phyloP scores from a whole-genome alignment of 352 stramenopile species.

The Globisporangium ultimum region DNA sequence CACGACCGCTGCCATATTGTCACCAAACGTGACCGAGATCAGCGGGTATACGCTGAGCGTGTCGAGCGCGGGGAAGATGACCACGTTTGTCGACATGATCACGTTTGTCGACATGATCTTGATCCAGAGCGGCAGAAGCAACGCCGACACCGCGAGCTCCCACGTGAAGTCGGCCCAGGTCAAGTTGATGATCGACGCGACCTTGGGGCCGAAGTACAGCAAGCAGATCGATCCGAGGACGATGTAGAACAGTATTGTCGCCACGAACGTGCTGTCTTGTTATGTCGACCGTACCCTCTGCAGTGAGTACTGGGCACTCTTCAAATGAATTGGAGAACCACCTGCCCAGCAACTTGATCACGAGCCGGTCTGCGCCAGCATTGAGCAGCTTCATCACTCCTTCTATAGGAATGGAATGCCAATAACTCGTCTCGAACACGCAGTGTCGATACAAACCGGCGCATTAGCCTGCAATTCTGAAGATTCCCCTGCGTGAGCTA shows the following conservation, averaged over 20 bases:
- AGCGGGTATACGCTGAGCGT: slow-evolving; percentile 90
- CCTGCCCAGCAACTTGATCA: no score
- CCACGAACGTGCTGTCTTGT: slow-evolving; percentile 74
- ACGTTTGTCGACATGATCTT: slow-evolving; percentile 74
- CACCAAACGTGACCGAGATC: slow-evolving; percentile 88
- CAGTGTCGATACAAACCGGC: no score
- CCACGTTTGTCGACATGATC: no score
- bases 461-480: no score
- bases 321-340: no score
- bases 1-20: slow-evolving; percentile 81
- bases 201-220: slow-evolving; percentile 81
- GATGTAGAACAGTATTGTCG: slow-evolving; percentile 86
- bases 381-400: no score
- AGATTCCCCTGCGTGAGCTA: no score
- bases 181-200: slow-evolving; percentile 87
- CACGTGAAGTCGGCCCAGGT: slow-evolving; percentile 90
- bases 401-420: no score
- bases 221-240: slow-evolving; percentile 67
- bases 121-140: slow-evolving; percentile 52
- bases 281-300: no score
- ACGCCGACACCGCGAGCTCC: slow-evolving; percentile 47
- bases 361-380: no score
- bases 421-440: no score
- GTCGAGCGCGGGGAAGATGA: slow-evolving; percentile 88
- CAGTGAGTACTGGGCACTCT: no score